Base-by-base conservation (phyloP, 805 yeast genomes). In the Cyberlindnera subsufficiens region DNA sequence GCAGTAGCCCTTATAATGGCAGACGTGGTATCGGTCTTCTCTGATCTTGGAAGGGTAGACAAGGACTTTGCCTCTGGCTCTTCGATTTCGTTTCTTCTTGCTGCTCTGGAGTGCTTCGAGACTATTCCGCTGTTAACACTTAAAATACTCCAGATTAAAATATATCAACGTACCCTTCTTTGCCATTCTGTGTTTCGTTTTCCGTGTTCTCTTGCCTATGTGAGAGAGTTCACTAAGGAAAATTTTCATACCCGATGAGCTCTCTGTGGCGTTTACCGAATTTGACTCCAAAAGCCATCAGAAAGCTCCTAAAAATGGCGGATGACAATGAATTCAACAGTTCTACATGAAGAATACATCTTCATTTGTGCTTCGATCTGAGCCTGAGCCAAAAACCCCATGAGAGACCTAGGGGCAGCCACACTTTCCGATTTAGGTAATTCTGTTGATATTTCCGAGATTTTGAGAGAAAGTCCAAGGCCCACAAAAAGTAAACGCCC, bases 41-140 rank as follows among this genome's bases (percentile, higher is more conserved):
- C 80, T 11, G 72, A 69, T 59, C 84, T 75, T 38, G 87, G 82
- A 16, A 82, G 60, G 11, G 65, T 59, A 19, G 69, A 66, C 30
- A 84, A 65, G 7, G 72, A 69, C 49, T 70, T 74, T 9, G 74
- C 73, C 53, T 72, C 76, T 1, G 73, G 67, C 16, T 65, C 71
- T 4, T 57, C 64, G 13, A 66, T 61, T 45, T 71, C 75, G 6
- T 82, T 83, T 59, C 88, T 71, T 65, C 90, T 78, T 2, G 93
- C 90, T 3, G 89, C 88, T 66, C 93, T 74, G 35, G 89, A 80
- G 47, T 74, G 79, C 51, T 81, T 82, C 16, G 87, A 80, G 22
- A 80, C 74, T 67, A 35, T 3, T 10, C 18, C 6, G 4, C 6
- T 30, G 32, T 30, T 30, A 30, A 16, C 0, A 18, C 41, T 36